A percentile compares a stretch with the other conserved stretches of the same genome.
Conservation (phyloP, 306 rosid genomes). For the Luffa acutangula region DNA sequence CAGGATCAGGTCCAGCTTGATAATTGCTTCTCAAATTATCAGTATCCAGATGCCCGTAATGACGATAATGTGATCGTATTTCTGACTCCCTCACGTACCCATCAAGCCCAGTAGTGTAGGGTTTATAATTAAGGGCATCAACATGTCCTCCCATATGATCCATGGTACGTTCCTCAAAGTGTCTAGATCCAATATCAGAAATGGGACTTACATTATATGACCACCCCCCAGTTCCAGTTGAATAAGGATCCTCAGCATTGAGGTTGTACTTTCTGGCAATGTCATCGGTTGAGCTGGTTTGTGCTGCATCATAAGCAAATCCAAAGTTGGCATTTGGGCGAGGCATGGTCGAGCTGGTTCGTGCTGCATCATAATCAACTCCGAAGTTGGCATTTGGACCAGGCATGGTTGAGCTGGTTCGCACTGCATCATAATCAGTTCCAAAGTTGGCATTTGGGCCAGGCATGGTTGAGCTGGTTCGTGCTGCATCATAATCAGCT, state of each 20-base stretch:
- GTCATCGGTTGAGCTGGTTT: neutral
- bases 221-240: constrained; percentile 12
- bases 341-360: constrained; percentile 2
- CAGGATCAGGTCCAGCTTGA: constrained; percentile 23
- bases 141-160: constrained; percentile 16
- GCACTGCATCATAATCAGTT: constrained; percentile 10
- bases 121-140: constrained; percentile 19
- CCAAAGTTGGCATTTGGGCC: neutral
- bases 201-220: constrained; percentile 14
- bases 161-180: constrained; percentile 20
- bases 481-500: constrained; percentile 10
- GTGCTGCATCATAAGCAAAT: constrained; percentile 10
- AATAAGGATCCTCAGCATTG: constrained; percentile 7
- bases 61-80: constrained; percentile 19
- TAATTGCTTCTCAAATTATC: constrained; percentile 14
- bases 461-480: neutral
- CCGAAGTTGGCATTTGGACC: neutral
- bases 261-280: neutral
- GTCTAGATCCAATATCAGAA: constrained; percentile 21
- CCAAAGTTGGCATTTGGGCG: constrained; percentile 12
- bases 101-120: constrained; percentile 19
- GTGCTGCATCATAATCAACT: constrained; percentile 10
- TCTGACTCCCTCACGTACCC: constrained; percentile 23
- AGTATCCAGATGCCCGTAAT: constrained; percentile 26
- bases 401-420: neutral